Evolutionary conservation across 2,329 filamentous ascomycete species (phyloP).

Genomic region (Chaetoscypha palmicola): DNA sequence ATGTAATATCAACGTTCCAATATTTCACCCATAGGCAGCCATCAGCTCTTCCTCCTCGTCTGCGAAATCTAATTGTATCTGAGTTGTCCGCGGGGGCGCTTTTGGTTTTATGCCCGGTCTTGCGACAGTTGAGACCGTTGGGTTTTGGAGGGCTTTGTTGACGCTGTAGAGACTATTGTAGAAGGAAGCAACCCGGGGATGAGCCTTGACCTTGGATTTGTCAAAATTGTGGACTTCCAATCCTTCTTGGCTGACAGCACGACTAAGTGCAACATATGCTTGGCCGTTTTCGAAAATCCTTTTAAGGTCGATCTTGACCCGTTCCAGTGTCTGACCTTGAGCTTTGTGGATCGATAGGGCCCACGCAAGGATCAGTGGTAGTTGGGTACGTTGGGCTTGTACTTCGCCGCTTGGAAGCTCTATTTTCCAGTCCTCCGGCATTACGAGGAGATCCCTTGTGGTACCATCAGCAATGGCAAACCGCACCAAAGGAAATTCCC

Average conservation of each 20-base stretch:
- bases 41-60: slow-evolving; percentile 46
- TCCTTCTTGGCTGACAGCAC: slow-evolving; percentile 80
- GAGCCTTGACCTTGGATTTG: slow-evolving; percentile 86
- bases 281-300: slow-evolving; percentile 96
- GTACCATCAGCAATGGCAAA: slow-evolving; percentile 77
- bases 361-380: slow-evolving; percentile 92
- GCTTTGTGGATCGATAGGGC: slow-evolving; percentile 97
- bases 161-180: slow-evolving; percentile 76
- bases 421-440: slow-evolving; percentile 90
- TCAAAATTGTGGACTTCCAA: slow-evolving; percentile 87
- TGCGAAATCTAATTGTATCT: slow-evolving; percentile 1
- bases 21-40: slow-evolving; percentile 34
- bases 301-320: slow-evolving; percentile 89
- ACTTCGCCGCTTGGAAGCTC: slow-evolving; percentile 94
- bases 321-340: slow-evolving; percentile 80
- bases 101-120: slow-evolving; percentile 17
- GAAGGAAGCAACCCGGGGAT: slow-evolving; percentile 77
- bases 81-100: slow-evolving; percentile 16
- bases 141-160: slow-evolving; percentile 41
- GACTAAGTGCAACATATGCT: slow-evolving; percentile 91
- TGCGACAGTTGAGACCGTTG: slow-evolving; percentile 22
- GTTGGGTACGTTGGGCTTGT: slow-evolving; percentile 74
- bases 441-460: slow-evolving; percentile 68
- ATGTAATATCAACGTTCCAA: neutral
- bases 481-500: slow-evolving; percentile 73